Evolutionary conservation across 371 early-diverging fungal genomes (phyloP).

Genomic region (Phascolomyces articulosus): DNA sequence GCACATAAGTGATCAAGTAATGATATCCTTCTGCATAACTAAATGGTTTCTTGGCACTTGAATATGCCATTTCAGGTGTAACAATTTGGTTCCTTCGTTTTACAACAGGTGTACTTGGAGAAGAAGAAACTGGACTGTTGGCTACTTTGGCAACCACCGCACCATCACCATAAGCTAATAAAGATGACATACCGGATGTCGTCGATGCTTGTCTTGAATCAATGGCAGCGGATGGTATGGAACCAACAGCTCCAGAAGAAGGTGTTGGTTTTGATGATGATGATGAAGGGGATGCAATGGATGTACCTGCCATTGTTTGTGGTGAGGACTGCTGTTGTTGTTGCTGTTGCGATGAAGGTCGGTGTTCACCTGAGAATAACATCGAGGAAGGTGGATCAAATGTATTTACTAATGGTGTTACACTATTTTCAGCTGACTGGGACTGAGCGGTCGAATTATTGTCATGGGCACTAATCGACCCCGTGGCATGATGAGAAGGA

Average conservation of each 20-base stretch:
- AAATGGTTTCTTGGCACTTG: slow-evolving; percentile 63
- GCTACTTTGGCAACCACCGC: slow-evolving; percentile 46
- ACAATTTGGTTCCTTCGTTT: slow-evolving; percentile 39
- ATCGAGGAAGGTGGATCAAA: slow-evolving; percentile 3
- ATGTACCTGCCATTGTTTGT: slow-evolving; percentile 8
- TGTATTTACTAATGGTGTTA: slow-evolving; percentile 5
- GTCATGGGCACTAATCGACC: slow-evolving; percentile 3
- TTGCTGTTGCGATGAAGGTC: neutral
- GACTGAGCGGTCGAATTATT: slow-evolving; percentile 1
- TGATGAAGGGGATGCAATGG: no score
- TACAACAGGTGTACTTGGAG: slow-evolving; percentile 20
- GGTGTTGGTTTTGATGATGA: neutral
- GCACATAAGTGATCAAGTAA: slow-evolving; percentile 75
- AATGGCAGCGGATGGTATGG: slow-evolving; percentile 34
- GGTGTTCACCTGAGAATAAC: neutral
- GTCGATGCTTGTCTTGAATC: slow-evolving; percentile 35
- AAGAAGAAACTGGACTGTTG: slow-evolving; percentile 35
- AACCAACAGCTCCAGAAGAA: slow-evolving; percentile 10
- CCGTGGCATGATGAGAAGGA: neutral
- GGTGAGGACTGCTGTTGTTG: slow-evolving; percentile 4
- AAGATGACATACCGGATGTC: slow-evolving; percentile 36
- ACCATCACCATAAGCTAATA: slow-evolving; percentile 45
- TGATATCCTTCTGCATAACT: slow-evolving; percentile 91
- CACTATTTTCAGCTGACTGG: slow-evolving; percentile 4
- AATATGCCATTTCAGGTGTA: slow-evolving; percentile 47